Conservation (phyloP, 805 yeast genomes). For the Grigorovia yakushimaensis region DNA sequence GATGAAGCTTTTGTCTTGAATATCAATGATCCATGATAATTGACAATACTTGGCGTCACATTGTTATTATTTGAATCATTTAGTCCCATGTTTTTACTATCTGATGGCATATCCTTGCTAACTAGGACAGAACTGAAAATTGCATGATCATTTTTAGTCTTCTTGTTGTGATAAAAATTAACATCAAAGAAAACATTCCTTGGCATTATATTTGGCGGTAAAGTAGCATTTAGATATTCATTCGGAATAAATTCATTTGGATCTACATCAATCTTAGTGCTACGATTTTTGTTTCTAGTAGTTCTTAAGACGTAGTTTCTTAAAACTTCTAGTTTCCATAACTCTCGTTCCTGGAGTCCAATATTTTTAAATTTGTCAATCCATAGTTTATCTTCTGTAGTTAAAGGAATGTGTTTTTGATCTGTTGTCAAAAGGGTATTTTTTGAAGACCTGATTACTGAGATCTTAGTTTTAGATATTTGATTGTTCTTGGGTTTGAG, state of each 20-base stretch:
- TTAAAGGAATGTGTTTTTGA: constrained; percentile 41
- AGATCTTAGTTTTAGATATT: constrained; percentile 9
- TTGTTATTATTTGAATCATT: not conserved
- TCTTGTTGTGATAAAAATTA: constrained; percentile 9
- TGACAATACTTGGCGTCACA: constrained; percentile 6
- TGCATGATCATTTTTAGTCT: not conserved
- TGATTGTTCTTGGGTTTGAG: constrained; percentile 8
- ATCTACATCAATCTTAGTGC: not conserved
- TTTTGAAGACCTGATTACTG: constrained; percentile 7
- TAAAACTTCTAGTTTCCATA: constrained; percentile 74
- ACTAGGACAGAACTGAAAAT: not conserved
- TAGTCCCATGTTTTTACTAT: not conserved
- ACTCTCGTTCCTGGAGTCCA: constrained; percentile 63
- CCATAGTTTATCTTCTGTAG: constrained; percentile 64
- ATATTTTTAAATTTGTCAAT: constrained; percentile 56
- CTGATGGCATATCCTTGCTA: not conserved
- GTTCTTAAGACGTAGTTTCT: constrained; percentile 58
- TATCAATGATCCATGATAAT: constrained; percentile 28
- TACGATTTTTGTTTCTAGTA: constrained; percentile 30
- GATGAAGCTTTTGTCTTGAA: constrained; percentile 29
- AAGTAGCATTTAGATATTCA: constrained; percentile 18
- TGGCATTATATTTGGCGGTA: constrained; percentile 31
- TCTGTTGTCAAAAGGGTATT: constrained; percentile 28
- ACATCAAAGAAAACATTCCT: constrained; percentile 44
- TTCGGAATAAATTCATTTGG: constrained; percentile 15